phyloP scores from a whole-genome alignment of 192 early-diverging fungal species.

The Phycomyces nitens region DNA sequence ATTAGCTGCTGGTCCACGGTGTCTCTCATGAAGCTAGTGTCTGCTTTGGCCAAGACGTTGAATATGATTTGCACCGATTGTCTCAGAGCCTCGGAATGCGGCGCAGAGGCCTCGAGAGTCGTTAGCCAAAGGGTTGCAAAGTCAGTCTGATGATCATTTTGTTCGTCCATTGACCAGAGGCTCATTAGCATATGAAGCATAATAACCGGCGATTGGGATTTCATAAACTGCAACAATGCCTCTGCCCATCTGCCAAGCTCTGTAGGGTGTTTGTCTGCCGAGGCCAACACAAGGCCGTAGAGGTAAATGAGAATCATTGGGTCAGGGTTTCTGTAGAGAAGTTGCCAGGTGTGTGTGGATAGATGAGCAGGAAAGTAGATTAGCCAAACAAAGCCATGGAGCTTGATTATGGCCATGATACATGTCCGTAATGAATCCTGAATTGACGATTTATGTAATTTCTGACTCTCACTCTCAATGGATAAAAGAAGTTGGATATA shows the following conservation, averaged over 20 bases:
- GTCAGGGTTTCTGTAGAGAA: slow-evolving; percentile 7
- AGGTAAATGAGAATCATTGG: slow-evolving; percentile 20
- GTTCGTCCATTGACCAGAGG: slow-evolving; percentile 7
- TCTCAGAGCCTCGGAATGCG: neutral
- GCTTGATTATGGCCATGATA: slow-evolving; percentile 13
- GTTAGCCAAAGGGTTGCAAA: neutral
- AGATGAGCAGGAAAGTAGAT: slow-evolving; percentile 19
- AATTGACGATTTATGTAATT: slow-evolving; percentile 11
- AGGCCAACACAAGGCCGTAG: slow-evolving; percentile 25
- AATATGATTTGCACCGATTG: neutral
- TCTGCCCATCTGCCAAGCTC: slow-evolving; percentile 1
- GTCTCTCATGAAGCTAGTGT: neutral
- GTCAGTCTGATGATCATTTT: neutral
- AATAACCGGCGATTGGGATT: slow-evolving; percentile 5
- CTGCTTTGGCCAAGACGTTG: neutral
- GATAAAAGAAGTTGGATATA: slow-evolving; percentile 24
- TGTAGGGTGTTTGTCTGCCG: neutral
- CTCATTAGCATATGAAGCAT: slow-evolving; percentile 15
- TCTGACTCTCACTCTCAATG: slow-evolving; percentile 1
- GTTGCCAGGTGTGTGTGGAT: slow-evolving; percentile 16
- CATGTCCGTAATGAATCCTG: slow-evolving; percentile 18
- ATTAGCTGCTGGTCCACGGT: neutral
- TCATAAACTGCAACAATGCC: slow-evolving; percentile 17
- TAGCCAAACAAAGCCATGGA: slow-evolving; percentile 17
- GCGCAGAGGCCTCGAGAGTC: neutral